These are phyloP conservation scores for Trichosanthes truncata DNA, from an alignment of 306 rosid species.

Conservation along the genomic window DNA sequence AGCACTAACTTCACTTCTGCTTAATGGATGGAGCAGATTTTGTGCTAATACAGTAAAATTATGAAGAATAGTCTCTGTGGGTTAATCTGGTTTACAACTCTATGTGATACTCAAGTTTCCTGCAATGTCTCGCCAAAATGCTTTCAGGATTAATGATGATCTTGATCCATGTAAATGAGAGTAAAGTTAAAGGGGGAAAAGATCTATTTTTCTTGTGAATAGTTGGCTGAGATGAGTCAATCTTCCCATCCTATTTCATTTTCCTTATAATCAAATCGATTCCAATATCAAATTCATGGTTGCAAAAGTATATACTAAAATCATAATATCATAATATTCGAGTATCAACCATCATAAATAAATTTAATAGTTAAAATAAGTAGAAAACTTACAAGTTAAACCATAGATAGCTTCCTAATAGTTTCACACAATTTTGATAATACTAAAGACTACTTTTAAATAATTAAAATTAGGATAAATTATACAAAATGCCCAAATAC, in stretches of 20 bases:
- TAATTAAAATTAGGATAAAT: too few species aligned
- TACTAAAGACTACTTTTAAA: too few species aligned
- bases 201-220: too few species aligned
- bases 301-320: background rate
- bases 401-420: too few species aligned
- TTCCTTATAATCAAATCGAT: background rate
- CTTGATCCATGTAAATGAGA: background rate
- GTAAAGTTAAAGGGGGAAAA: too few species aligned
- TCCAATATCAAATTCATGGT: background rate
- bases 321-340: too few species aligned
- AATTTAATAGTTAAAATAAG: too few species aligned
- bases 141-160: background rate
- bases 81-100: background rate
- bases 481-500: too few species aligned
- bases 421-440: too few species aligned
- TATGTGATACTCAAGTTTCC: too few species aligned
- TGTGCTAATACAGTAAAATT: background rate
- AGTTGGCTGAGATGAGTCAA: background rate
- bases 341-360: too few species aligned
- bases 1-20: background rate
- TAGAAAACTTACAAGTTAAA: too few species aligned
- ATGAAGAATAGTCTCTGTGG: background rate
- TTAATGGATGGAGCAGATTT: background rate
- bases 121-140: background rate
- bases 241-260: conserved; percentile 3